A percentile compares a stretch with the other conserved stretches of the same genome.
Conservation (phyloP, 2,329 filamentous ascomycete genomes). For the Xylariaceae sp. region DNA sequence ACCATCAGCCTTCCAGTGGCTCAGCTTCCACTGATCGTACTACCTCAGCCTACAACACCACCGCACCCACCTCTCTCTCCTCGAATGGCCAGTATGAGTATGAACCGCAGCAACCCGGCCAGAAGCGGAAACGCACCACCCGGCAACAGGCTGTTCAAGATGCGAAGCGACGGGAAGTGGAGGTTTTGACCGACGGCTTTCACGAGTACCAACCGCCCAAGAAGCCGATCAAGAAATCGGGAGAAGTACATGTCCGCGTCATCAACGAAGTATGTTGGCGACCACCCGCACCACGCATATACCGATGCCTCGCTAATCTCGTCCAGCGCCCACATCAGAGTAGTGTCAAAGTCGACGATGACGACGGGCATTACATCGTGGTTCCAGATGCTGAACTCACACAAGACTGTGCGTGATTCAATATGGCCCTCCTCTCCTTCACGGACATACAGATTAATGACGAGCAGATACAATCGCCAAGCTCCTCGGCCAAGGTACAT, state of each 20-base stretch:
- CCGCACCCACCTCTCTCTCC: conserved; percentile 77
- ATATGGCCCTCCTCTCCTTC: background rate
- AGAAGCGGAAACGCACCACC: conserved; percentile 77
- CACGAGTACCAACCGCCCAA: conserved; percentile 82
- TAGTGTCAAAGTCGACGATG: conserved; percentile 79
- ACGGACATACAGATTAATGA: conserved; percentile 14
- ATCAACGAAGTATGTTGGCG: conserved; percentile 59
- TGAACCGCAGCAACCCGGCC: conserved; percentile 65
- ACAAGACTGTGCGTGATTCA: conserved; percentile 71
- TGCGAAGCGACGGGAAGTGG: conserved; percentile 73
- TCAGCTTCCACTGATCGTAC: conserved; percentile 84
- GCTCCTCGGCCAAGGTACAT: conserved; percentile 92
- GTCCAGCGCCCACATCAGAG: conserved; percentile 41
- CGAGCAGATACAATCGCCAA: conserved; percentile 77
- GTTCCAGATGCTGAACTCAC: conserved; percentile 82
- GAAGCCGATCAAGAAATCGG: conserved; percentile 85
- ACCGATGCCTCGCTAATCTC: conserved; percentile 12
- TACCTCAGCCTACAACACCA: conserved; percentile 76
- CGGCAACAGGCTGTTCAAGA: conserved; percentile 80
- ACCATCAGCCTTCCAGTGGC: conserved; percentile 68
- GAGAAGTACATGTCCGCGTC: conserved; percentile 66
- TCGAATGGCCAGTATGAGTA: conserved; percentile 64
- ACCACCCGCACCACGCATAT: background rate
- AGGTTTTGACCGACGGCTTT: conserved; percentile 67
- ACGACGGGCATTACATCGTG: conserved; percentile 96